Evolutionary conservation across 495 filamentous ascomycete species (phyloP), one percentile per base, ranked within the genome.

Genomic region (Penicillium pancosmium): DNA sequence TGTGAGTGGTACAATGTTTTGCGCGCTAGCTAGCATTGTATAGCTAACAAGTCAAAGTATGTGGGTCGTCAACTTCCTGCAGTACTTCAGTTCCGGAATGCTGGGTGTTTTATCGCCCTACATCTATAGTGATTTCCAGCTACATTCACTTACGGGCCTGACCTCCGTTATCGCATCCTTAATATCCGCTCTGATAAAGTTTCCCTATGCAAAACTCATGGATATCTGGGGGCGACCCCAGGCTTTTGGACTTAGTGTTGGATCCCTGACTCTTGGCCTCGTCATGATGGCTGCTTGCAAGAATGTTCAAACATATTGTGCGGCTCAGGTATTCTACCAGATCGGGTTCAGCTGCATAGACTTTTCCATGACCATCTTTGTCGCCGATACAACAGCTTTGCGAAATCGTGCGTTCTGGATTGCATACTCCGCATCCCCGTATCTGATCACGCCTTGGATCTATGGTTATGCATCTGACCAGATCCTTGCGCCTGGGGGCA

Each of bases 191-290:
- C 73, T 88, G 40, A 70, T 77, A 49, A 85, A 85, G 57, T 74
- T 89, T 23, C 79, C 86, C 0, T 68, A 88, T 27, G 86, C 86
- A 51, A 89, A 89, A 69, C 70, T 89, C 31, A 71, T 89, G 60
- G 84, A 90, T 64, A 70, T 86, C 35, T 89, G 82, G 78, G 87
- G 86, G 36, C 63, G 83, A 61, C 55, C 81, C 63, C 64, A 79
- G 51, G 76, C 53, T 41, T 87, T 86, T 63, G 74, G 60, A 13
- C 43, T 81, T 52, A 70, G 71, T 65, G 52, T 74, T 1, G 7
- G 61, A 9, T 56, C 72, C 27, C 60, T 67, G 13, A 73, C 69
- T 1, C 33, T 79, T n/a, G 79, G 79, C 0, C 52, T 80, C 46
- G 64, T 82, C 49, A 67, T 80, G 69, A 81, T 82, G 76, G 79